Evolutionary conservation across 805 yeast species (phyloP).

Genomic region (Starmerella khaoyaiensis): DNA sequence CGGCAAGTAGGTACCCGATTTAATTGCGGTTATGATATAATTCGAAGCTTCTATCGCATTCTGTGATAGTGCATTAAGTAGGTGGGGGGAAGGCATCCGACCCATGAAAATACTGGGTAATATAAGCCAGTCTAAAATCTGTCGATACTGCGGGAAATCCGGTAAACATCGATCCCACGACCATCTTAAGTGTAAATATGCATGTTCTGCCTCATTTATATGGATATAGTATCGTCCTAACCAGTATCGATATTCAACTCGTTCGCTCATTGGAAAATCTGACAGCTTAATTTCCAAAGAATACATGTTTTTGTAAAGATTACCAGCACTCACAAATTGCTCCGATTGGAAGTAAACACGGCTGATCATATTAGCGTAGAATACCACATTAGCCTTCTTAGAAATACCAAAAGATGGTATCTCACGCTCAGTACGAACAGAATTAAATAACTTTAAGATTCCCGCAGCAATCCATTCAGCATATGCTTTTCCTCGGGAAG

Average conservation of each 20-base stretch:
- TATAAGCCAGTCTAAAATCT: slow-evolving; percentile 37
- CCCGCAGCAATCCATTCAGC: slow-evolving; percentile 39
- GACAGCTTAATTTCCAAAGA: slow-evolving; percentile 11
- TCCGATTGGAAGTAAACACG: slow-evolving; percentile 36
- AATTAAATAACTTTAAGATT: slow-evolving; percentile 46
- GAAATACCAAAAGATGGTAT: slow-evolving; percentile 21
- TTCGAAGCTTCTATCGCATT: slow-evolving; percentile 28
- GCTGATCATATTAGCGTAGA: slow-evolving; percentile 43
- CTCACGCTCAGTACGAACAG: slow-evolving; percentile 38
- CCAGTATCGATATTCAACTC: slow-evolving; percentile 24
- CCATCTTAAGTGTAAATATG: slow-evolving; percentile 38
- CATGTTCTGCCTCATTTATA: slow-evolving; percentile 11
- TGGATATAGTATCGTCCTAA: slow-evolving; percentile 28
- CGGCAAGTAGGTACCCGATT: slow-evolving; percentile 33
- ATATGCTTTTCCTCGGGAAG: slow-evolving; percentile 6
- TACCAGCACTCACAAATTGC: slow-evolving; percentile 37
- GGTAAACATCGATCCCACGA: slow-evolving; percentile 35
- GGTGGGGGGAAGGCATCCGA: slow-evolving; percentile 33
- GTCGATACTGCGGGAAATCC: slow-evolving; percentile 28
- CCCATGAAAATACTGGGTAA: slow-evolving; percentile 47
- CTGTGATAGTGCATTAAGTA: slow-evolving; percentile 24
- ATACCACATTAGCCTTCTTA: slow-evolving; percentile 41
- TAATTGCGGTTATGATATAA: slow-evolving; percentile 30
- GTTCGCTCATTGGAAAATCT: slow-evolving; percentile 17
- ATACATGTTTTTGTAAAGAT: slow-evolving; percentile 79